phyloP scores from a whole-genome alignment of 2,329 filamentous ascomycete species.

The Penicillium italicum region DNA sequence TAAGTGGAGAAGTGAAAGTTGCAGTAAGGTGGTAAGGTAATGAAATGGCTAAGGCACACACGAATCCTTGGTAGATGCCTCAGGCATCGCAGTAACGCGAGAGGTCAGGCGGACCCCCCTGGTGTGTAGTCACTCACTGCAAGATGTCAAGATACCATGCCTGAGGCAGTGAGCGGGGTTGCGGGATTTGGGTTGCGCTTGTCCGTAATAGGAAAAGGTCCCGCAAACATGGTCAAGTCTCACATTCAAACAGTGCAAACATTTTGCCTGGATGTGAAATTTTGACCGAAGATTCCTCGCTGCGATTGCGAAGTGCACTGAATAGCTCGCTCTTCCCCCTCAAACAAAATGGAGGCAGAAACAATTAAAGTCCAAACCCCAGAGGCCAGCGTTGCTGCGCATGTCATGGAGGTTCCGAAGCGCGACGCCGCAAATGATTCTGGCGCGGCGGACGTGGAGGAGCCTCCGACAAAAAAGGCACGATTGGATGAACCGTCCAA shows the following conservation, averaged over 20 bases:
- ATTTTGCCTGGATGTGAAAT: constrained; percentile 9
- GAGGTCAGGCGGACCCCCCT: too few relatives aligned
- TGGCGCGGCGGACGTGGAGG: constrained; percentile 23
- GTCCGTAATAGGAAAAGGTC: neutral
- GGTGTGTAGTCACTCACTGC: too few relatives aligned
- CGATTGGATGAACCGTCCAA: constrained; percentile 48
- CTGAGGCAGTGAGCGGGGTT: neutral
- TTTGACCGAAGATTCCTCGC: constrained; percentile 12
- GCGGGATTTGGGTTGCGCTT: neutral
- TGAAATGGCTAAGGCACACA: too few relatives aligned
- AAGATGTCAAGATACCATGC: too few relatives aligned
- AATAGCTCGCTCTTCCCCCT: neutral
- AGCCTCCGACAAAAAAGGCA: constrained; percentile 57
- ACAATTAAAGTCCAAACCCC: neutral
- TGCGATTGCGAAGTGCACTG: neutral
- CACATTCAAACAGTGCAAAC: constrained; percentile 25
- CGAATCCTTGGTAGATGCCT: too few relatives aligned
- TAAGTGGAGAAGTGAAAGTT: too few relatives aligned
- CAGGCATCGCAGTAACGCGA: too few relatives aligned
- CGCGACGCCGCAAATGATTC: constrained; percentile 23
- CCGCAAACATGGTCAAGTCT: neutral
- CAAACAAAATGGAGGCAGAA: constrained; percentile 5
- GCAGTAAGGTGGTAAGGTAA: too few relatives aligned
- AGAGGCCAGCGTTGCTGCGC: constrained; percentile 4
- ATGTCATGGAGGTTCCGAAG: constrained; percentile 19